These are phyloP conservation scores for Mycena sp. DNA, from an alignment of 1,284 basidiomycete species.

Conservation along the genomic window DNA sequence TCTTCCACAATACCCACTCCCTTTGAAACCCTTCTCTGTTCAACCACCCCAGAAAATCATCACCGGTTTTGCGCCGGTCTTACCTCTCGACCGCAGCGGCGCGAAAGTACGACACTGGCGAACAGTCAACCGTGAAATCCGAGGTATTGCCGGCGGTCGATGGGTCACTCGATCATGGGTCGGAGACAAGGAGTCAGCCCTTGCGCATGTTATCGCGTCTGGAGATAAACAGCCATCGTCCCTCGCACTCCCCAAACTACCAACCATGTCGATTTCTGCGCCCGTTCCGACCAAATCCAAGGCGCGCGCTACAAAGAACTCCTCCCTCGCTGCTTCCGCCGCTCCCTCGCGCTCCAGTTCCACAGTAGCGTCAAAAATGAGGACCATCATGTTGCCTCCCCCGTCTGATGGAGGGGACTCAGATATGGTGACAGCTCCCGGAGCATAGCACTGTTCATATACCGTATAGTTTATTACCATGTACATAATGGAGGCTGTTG, in stretches of 20 bases:
- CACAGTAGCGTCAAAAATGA: conserved; percentile 64
- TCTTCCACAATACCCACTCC: conserved; percentile 77
- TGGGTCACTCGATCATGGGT: conserved; percentile 82
- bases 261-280: conserved; percentile 35
- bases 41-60: conserved; percentile 77
- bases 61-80: conserved; percentile 72
- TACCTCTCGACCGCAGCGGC: conserved; percentile 70
- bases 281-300: conserved; percentile 38
- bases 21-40: conserved; percentile 81
- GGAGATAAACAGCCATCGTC: conserved; percentile 43
- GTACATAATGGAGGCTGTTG: too few relatives aligned
- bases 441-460: conserved; percentile 8
- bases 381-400: conserved; percentile 48
- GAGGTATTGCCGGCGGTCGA: conserved; percentile 80
- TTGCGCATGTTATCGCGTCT: conserved; percentile 16
- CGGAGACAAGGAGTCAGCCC: conserved; percentile 74
- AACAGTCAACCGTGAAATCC: conserved; percentile 74
- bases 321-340: conserved; percentile 51
- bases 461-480: conserved; percentile 9
- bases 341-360: conserved; percentile 65
- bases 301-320: conserved; percentile 45
- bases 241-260: conserved; percentile 42
- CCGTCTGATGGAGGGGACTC: conserved; percentile 26
- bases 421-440: conserved; percentile 23
- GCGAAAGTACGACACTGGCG: conserved; percentile 76